phyloP scores from a whole-genome alignment of 208 protist species.

The Borovskyia barvae region DNA sequence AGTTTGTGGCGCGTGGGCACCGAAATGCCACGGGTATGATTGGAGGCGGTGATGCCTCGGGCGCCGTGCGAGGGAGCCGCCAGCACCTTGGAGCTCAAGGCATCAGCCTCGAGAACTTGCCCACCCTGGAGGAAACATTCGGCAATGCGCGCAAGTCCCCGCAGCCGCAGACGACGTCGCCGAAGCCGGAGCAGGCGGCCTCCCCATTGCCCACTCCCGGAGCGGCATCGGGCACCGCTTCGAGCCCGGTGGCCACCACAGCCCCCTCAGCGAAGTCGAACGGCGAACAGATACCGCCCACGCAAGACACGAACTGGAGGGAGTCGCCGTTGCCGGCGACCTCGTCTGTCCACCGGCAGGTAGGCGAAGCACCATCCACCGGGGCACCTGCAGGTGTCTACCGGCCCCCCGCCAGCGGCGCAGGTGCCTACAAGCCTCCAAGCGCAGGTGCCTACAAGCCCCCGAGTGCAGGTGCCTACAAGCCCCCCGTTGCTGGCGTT shows the following conservation, averaged over 20 bases:
- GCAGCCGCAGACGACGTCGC: constrained; percentile 5
- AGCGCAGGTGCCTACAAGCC: constrained; percentile 33
- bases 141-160: constrained; percentile 29
- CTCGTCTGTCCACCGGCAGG: too few relatives aligned
- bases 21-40: constrained; percentile 55
- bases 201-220: background rate
- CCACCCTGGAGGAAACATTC: constrained; percentile 61
- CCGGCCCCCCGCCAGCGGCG: background rate
- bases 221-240: background rate
- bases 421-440: constrained; percentile 27
- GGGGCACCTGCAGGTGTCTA: background rate
- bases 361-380: background rate
- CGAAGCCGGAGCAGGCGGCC: background rate
- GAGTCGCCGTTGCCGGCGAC: too few relatives aligned
- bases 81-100: constrained; percentile 5
- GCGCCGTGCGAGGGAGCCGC: background rate
- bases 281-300: constrained; percentile 7
- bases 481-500: constrained; percentile 6
- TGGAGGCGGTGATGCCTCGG: constrained; percentile 4
- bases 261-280: background rate
- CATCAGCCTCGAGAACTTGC: constrained; percentile 49
- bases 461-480: constrained; percentile 20
- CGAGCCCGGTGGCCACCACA: background rate
- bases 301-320: too few relatives aligned
- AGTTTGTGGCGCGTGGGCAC: constrained; percentile 75